Evolutionary conservation across 2,329 filamentous ascomycete genomes (phyloP).

Genomic region (Helminthosporium solani): DNA sequence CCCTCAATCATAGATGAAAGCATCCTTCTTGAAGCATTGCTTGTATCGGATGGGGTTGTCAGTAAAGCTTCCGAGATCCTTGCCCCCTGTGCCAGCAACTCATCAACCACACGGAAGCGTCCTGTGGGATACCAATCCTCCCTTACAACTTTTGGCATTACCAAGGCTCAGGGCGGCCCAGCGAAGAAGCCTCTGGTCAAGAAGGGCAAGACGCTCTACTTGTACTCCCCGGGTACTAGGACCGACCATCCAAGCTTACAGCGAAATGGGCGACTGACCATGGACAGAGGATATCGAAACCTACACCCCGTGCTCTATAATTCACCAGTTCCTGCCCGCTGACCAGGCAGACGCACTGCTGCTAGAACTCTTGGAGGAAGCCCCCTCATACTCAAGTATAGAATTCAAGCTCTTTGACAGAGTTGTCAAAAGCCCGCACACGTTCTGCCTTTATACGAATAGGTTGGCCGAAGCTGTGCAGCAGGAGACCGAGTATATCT

Average conservation of each 20-base stretch:
- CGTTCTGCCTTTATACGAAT: conserved; percentile 79
- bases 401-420: conserved; percentile 87
- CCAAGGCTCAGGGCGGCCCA: conserved; percentile 2
- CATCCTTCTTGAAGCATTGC: conserved; percentile 72
- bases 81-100: conserved; percentile 18
- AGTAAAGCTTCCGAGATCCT: conserved; percentile 63
- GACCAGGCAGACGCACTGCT: conserved; percentile 73
- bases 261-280: neutral
- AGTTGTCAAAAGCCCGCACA: conserved; percentile 82
- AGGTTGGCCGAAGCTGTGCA: conserved; percentile 65
- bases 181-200: conserved; percentile 58
- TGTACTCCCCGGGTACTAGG: conserved; percentile 59
- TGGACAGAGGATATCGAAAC: conserved; percentile 74
- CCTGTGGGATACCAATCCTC: conserved; percentile 48
- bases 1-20: conserved; percentile 64
- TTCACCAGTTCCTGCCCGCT: conserved; percentile 82
- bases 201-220: conserved; percentile 78
- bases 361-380: conserved; percentile 72
- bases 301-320: conserved; percentile 86
- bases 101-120: conserved; percentile 39
- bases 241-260: neutral
- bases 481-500: conserved; percentile 79
- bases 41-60: conserved; percentile 77
- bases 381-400: conserved; percentile 66
- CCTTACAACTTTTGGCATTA: conserved; percentile 28